phyloP scores from a whole-genome alignment of 192 early-diverging fungal species.

The Coemansia sp. region DNA sequence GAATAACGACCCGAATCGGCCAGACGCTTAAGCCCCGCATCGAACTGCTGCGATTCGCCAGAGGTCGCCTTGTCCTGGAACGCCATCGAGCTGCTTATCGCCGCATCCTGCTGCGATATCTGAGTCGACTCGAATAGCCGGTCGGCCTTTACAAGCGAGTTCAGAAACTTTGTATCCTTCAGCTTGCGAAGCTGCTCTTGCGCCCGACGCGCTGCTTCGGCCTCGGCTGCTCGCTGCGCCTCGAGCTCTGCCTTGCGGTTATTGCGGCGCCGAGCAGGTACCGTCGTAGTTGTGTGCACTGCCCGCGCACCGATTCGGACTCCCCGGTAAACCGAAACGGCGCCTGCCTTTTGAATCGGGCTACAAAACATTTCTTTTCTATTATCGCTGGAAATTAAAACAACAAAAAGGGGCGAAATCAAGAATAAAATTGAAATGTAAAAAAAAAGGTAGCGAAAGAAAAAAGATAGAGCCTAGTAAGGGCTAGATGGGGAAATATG shows the following conservation, averaged over 20 bases:
- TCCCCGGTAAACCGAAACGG: background rate
- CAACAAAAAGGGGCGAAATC: background rate
- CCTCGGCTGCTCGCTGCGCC: constrained; percentile 40
- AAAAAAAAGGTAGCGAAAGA: background rate
- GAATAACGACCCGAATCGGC: constrained; percentile 35
- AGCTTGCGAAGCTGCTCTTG: constrained; percentile 46
- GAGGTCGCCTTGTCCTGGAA: background rate
- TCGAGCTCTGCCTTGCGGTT: constrained; percentile 48
- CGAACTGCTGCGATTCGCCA: background rate
- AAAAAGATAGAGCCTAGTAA: background rate
- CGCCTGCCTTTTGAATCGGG: constrained; percentile 1
- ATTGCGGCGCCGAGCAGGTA: constrained; percentile 21
- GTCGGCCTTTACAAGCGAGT: constrained; percentile 40
- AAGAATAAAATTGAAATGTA: background rate
- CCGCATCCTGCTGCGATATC: constrained; percentile 44
- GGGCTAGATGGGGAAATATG: too few species aligned
- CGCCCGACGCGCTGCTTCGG: constrained; percentile 23
- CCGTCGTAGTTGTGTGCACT: constrained; percentile 31
- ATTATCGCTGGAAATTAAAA: background rate
- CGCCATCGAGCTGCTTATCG: constrained; percentile 17
- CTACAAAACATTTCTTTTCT: background rate
- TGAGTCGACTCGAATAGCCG: constrained; percentile 43
- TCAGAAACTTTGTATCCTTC: constrained; percentile 50
- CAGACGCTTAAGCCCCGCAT: constrained; percentile 21
- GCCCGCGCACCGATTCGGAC: constrained; percentile 10